These are phyloP conservation scores for Nadsonia commutata DNA, from an alignment of 1,139 yeast species.

Conservation along the genomic window DNA sequence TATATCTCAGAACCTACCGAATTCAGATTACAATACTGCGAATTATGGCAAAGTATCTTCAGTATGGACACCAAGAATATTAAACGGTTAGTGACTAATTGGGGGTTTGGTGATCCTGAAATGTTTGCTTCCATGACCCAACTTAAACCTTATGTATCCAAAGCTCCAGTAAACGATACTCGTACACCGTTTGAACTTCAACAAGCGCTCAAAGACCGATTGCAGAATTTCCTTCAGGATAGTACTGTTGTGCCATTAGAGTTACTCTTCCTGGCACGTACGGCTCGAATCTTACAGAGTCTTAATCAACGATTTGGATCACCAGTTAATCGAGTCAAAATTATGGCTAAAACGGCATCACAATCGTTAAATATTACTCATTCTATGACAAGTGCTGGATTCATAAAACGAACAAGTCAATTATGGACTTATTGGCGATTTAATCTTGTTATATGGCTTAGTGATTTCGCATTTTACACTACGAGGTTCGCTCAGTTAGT, in stretches of 20 bases:
- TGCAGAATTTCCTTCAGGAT: slow-evolving; percentile 41
- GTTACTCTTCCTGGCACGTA: slow-evolving; percentile 48
- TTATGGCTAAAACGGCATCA: slow-evolving; percentile 43
- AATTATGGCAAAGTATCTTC: slow-evolving; percentile 50
- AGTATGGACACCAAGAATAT: slow-evolving; percentile 37
- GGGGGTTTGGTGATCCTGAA: slow-evolving; percentile 66
- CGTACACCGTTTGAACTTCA: slow-evolving; percentile 25
- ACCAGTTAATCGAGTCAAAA: slow-evolving; percentile 56
- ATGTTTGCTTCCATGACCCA: slow-evolving; percentile 47
- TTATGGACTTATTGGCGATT: neutral
- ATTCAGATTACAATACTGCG: slow-evolving; percentile 42
- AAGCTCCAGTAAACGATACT: neutral
- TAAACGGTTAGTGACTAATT: slow-evolving; percentile 32
- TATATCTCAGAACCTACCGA: slow-evolving; percentile 39
- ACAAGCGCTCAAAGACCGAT: slow-evolving; percentile 24
- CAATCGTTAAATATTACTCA: neutral
- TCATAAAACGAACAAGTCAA: slow-evolving; percentile 7
- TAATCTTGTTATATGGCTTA: slow-evolving; percentile 1
- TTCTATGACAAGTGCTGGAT: slow-evolving; percentile 5
- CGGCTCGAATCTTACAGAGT: slow-evolving; percentile 63
- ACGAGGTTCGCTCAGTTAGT: slow-evolving; percentile 2
- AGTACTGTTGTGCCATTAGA: slow-evolving; percentile 53
- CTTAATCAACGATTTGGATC: slow-evolving; percentile 52
- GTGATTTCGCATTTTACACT: neutral
- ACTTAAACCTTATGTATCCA: slow-evolving; percentile 30